Evolutionary conservation across 495 filamentous ascomycete species (phyloP).

Genomic region (Penicillium psychrofluorescens): DNA sequence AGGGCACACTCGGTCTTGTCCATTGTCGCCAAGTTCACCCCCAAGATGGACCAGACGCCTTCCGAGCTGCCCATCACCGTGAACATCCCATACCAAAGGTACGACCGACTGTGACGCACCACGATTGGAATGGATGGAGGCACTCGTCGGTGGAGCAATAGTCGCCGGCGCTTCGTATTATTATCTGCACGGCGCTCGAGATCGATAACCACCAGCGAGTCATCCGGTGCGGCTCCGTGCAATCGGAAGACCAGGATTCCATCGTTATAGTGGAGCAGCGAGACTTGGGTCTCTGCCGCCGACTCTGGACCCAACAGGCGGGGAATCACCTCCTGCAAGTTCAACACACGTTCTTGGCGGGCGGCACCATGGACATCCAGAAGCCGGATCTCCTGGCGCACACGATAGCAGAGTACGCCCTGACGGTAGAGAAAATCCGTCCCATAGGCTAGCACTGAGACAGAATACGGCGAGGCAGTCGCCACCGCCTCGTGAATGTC

Average conservation of each 20-base stretch:
- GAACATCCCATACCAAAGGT: slow-evolving; percentile 60
- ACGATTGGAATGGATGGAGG: slow-evolving; percentile 28
- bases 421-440: slow-evolving; percentile 55
- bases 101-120: slow-evolving; percentile 58
- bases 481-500: slow-evolving; percentile 57
- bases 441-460: slow-evolving; percentile 51
- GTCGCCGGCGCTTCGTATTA: slow-evolving; percentile 22
- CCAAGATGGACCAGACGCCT: slow-evolving; percentile 50
- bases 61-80: slow-evolving; percentile 5
- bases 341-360: slow-evolving; percentile 49
- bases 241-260: slow-evolving; percentile 51
- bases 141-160: slow-evolving; percentile 23
- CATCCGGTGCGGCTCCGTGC: slow-evolving; percentile 26
- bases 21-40: slow-evolving; percentile 40
- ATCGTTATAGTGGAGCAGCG: slow-evolving; percentile 54
- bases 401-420: slow-evolving; percentile 57
- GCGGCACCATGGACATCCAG: slow-evolving; percentile 50
- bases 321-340: slow-evolving; percentile 42
- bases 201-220: slow-evolving; percentile 55
- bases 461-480: slow-evolving; percentile 54
- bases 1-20: slow-evolving; percentile 3
- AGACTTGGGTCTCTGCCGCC: slow-evolving; percentile 40
- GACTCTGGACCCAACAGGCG: slow-evolving; percentile 16
- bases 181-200: slow-evolving; percentile 19
- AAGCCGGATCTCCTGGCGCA: slow-evolving; percentile 51